These are phyloP conservation scores for Phialocephala sp. DNA, from an alignment of 2,329 filamentous ascomycete genomes.

Conservation along the genomic window DNA sequence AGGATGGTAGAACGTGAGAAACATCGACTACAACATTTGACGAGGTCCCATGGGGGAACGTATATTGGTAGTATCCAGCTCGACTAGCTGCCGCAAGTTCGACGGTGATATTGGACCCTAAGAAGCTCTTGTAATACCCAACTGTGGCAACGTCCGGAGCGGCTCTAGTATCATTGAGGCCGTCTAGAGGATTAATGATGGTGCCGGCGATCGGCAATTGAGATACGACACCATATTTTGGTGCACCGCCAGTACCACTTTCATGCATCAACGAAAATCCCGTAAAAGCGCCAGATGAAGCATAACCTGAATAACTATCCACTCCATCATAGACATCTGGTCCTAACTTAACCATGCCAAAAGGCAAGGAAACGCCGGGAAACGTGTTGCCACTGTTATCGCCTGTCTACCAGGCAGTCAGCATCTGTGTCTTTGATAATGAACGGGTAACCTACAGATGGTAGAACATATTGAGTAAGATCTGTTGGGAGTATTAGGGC, in stretches of 20 bases:
- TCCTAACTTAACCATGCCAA: slow-evolving; percentile 34
- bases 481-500: slow-evolving; percentile 20
- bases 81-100: slow-evolving; percentile 62
- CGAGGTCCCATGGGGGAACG: slow-evolving; percentile 52
- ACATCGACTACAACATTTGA: slow-evolving; percentile 63
- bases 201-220: slow-evolving; percentile 60
- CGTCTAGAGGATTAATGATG: slow-evolving; percentile 58
- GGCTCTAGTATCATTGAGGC: slow-evolving; percentile 59
- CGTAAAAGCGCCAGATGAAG: slow-evolving; percentile 55
- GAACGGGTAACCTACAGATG: slow-evolving; percentile 24
- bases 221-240: slow-evolving; percentile 70
- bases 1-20: slow-evolving; percentile 67
- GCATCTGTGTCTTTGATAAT: not conserved
- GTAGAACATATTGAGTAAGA: slow-evolving; percentile 33
- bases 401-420: slow-evolving; percentile 22
- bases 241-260: slow-evolving; percentile 69
- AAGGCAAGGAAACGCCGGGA: slow-evolving; percentile 31
- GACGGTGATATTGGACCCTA: slow-evolving; percentile 60
- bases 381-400: slow-evolving; percentile 32
- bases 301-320: slow-evolving; percentile 59
- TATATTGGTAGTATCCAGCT: slow-evolving; percentile 64
- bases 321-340: slow-evolving; percentile 29
- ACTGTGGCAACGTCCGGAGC: slow-evolving; percentile 57
- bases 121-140: slow-evolving; percentile 64
- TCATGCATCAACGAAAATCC: slow-evolving; percentile 62